Evolutionary conservation across 78 protist species (phyloP).

Genomic region (Dictyostelium capitatum): DNA sequence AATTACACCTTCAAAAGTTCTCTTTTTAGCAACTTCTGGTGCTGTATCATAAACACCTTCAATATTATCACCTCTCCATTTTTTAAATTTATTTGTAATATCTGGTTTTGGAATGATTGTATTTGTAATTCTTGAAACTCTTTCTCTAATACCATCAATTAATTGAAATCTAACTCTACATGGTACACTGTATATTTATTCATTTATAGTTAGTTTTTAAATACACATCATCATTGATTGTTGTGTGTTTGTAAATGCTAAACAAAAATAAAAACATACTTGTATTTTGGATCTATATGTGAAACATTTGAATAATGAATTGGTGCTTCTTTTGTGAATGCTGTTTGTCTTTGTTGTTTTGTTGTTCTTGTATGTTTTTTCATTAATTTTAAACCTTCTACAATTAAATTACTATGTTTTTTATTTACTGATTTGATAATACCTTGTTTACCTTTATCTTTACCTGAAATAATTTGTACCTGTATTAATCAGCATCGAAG

Average conservation of each 20-base stretch:
- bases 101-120: constrained; percentile 69
- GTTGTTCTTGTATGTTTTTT: constrained; percentile 45
- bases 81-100: constrained; percentile 17
- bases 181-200: not conserved
- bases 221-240: not conserved
- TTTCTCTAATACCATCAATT: constrained; percentile 72
- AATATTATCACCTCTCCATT: constrained; percentile 64
- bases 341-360: constrained; percentile 29
- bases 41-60: constrained; percentile 65
- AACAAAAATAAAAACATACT: constrained; percentile 3
- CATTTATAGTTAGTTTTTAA: not conserved
- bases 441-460: constrained; percentile 81
- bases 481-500: too few species aligned
- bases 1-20: constrained; percentile 52
- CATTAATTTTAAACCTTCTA: constrained; percentile 71
- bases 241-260: not conserved
- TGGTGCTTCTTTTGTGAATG: constrained; percentile 75
- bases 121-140: constrained; percentile 45
- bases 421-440: constrained; percentile 71
- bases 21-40: constrained; percentile 28
- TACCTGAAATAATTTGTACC: constrained; percentile 71
- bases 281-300: constrained; percentile 64
- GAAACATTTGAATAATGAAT: constrained; percentile 72
- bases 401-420: constrained; percentile 61
- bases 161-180: constrained; percentile 73